Evolutionary conservation across 2,329 filamentous ascomycete species (phyloP).

Genomic region (Aureobasidium vineae): DNA sequence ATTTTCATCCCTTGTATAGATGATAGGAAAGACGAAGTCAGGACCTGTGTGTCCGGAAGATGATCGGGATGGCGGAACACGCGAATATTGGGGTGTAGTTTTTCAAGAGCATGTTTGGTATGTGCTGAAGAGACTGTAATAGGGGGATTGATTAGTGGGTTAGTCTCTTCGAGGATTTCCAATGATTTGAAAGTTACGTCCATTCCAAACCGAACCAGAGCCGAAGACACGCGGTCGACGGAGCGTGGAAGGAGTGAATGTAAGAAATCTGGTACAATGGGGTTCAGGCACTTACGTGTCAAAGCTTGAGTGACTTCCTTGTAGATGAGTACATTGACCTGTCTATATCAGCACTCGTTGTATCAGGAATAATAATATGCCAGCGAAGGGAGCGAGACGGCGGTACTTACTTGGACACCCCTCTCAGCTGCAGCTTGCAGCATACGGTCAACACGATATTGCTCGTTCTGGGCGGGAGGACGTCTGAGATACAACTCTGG

Average conservation of each 20-base stretch:
- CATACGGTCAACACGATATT: slow-evolving; percentile 81
- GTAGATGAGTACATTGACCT: slow-evolving; percentile 23
- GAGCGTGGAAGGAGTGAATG: slow-evolving; percentile 45
- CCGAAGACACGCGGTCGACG: slow-evolving; percentile 44
- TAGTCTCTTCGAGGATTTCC: slow-evolving; percentile 47
- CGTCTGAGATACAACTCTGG: slow-evolving; percentile 85
- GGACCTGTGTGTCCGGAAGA: slow-evolving; percentile 66
- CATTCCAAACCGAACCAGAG: slow-evolving; percentile 44
- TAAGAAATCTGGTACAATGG: slow-evolving; percentile 45
- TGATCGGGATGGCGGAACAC: slow-evolving; percentile 93
- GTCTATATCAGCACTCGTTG: neutral
- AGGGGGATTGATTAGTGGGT: slow-evolving; percentile 46
- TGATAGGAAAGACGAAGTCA: slow-evolving; percentile 58
- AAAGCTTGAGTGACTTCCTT: slow-evolving; percentile 74
- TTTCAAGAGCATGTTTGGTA: slow-evolving; percentile 75
- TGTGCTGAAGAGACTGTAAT: slow-evolving; percentile 63
- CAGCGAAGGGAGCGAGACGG: slow-evolving; percentile 61
- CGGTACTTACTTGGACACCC: slow-evolving; percentile 75
- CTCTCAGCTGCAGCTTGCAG: slow-evolving; percentile 77
- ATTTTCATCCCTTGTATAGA: slow-evolving; percentile 57
- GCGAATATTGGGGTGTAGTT: slow-evolving; percentile 75
- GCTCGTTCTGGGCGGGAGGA: slow-evolving; percentile 75
- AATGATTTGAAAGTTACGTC: slow-evolving; percentile 47
- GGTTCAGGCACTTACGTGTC: slow-evolving; percentile 62
- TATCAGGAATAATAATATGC: neutral